Conservation (phyloP, 192 early-diverging fungal genomes). For the Coemansia sp. region DNA sequence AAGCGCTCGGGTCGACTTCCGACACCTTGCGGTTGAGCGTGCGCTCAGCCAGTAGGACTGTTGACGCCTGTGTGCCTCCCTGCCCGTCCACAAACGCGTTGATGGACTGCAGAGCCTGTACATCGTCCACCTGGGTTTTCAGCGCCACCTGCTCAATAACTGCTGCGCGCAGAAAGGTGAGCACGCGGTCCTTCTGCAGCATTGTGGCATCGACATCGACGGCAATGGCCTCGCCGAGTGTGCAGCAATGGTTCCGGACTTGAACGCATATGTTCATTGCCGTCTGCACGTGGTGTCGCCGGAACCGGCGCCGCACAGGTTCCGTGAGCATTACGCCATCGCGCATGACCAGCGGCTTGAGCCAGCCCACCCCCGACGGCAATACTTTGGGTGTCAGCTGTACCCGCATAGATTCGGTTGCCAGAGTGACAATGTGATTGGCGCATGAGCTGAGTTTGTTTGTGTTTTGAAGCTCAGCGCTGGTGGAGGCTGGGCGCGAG, state of each 20-base stretch:
- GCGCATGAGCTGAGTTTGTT: constrained; percentile 18
- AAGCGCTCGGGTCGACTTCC: constrained; percentile 31
- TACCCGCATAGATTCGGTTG: constrained; percentile 21
- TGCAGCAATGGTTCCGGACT: constrained; percentile 54
- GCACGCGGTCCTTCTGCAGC: constrained; percentile 52
- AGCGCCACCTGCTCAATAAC: constrained; percentile 50
- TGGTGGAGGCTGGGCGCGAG: neutral
- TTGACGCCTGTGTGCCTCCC: constrained; percentile 16
- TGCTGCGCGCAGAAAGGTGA: constrained; percentile 48
- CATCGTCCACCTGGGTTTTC: constrained; percentile 36
- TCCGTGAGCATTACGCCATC: constrained; percentile 45
- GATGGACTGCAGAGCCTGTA: constrained; percentile 27
- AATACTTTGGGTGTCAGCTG: constrained; percentile 47
- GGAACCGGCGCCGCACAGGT: constrained; percentile 33
- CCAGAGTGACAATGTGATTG: constrained; percentile 29
- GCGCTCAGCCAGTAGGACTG: constrained; percentile 48
- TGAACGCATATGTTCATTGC: constrained; percentile 54
- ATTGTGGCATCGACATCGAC: constrained; percentile 50
- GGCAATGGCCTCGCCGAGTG: constrained; percentile 44
- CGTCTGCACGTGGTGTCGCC: constrained; percentile 35
- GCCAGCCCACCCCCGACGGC: constrained; percentile 50
- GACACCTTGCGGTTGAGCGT: constrained; percentile 52
- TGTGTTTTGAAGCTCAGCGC: neutral
- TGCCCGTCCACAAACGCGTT: constrained; percentile 22
- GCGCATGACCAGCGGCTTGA: constrained; percentile 53